Evolutionary conservation across 2,329 filamentous ascomycete species (phyloP).

Genomic region (Ophiocordyceps camponoti-floridani): DNA sequence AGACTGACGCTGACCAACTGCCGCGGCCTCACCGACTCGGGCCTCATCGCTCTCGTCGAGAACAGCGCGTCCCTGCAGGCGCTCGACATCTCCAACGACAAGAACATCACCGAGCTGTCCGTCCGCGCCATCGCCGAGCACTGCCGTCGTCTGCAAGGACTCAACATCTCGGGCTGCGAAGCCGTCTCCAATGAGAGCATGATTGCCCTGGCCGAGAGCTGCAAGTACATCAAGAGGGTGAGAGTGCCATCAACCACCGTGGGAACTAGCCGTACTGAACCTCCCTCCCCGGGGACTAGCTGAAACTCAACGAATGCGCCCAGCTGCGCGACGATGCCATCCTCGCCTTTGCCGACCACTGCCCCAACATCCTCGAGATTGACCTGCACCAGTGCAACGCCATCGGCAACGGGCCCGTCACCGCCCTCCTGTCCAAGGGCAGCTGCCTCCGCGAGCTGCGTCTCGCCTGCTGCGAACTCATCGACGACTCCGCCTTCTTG

Average conservation of each 20-base stretch:
- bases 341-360: slow-evolving; percentile 70
- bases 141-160: slow-evolving; percentile 70
- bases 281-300: too few species aligned
- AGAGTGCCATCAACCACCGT: slow-evolving; percentile 11
- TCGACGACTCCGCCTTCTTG: slow-evolving; percentile 80
- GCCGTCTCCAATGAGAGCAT: slow-evolving; percentile 77
- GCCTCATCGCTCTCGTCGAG: slow-evolving; percentile 61
- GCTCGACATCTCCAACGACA: slow-evolving; percentile 72
- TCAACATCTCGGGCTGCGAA: slow-evolving; percentile 80
- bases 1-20: slow-evolving; percentile 86
- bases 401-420: slow-evolving; percentile 71
- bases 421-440: slow-evolving; percentile 59
- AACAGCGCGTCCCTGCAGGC: slow-evolving; percentile 71
- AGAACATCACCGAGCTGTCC: slow-evolving; percentile 70
- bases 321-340: slow-evolving; percentile 72
- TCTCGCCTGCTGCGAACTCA: slow-evolving; percentile 65
- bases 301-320: slow-evolving; percentile 88
- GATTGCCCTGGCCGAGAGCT: slow-evolving; percentile 61
- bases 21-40: slow-evolving; percentile 64
- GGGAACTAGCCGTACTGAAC: too few species aligned
- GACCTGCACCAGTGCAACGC: slow-evolving; percentile 74
- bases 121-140: slow-evolving; percentile 62
- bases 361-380: slow-evolving; percentile 87
- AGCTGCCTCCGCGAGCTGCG: slow-evolving; percentile 79
- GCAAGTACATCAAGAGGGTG: slow-evolving; percentile 74